phyloP scores from a whole-genome alignment of 495 filamentous ascomycete species.

The Tuber borchii region DNA sequence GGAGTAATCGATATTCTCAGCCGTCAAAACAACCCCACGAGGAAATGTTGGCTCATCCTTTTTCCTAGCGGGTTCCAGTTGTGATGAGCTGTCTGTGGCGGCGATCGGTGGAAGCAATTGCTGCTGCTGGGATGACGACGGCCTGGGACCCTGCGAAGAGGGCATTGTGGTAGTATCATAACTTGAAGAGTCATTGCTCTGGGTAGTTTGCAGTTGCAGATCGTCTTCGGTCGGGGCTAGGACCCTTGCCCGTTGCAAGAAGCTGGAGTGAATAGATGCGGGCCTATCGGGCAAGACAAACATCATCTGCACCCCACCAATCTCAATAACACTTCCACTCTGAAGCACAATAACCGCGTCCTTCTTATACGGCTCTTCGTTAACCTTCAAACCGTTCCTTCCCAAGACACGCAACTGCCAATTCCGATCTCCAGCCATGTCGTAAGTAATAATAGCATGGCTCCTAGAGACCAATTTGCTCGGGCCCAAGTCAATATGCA shows the following conservation, averaged over 20 bases:
- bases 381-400: conserved; percentile 78
- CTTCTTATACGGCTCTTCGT: conserved; percentile 61
- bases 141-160: conserved; percentile 29
- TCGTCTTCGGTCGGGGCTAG: conserved; percentile 42
- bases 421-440: conserved; percentile 54
- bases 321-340: conserved; percentile 82
- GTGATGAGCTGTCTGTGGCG: conserved; percentile 20
- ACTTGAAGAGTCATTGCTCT: conserved; percentile 30
- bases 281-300: conserved; percentile 71
- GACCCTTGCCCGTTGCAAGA: conserved; percentile 50
- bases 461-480: conserved; percentile 83
- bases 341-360: conserved; percentile 59
- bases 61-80: conserved; percentile 44
- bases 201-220: conserved; percentile 43
- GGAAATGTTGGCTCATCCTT: conserved; percentile 57
- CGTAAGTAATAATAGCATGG: conserved; percentile 80
- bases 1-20: conserved; percentile 77
- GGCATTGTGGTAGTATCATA: conserved; percentile 28
- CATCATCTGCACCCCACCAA: conserved; percentile 93
- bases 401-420: conserved; percentile 86
- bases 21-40: conserved; percentile 64
- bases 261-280: conserved; percentile 53
- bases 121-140: conserved; percentile 33
- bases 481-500: conserved; percentile 90
- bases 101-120: conserved; percentile 16